These are phyloP conservation scores for Cystofilobasidium capitatum DNA, from an alignment of 768 basidiomycete species.

Conservation along the genomic window DNA sequence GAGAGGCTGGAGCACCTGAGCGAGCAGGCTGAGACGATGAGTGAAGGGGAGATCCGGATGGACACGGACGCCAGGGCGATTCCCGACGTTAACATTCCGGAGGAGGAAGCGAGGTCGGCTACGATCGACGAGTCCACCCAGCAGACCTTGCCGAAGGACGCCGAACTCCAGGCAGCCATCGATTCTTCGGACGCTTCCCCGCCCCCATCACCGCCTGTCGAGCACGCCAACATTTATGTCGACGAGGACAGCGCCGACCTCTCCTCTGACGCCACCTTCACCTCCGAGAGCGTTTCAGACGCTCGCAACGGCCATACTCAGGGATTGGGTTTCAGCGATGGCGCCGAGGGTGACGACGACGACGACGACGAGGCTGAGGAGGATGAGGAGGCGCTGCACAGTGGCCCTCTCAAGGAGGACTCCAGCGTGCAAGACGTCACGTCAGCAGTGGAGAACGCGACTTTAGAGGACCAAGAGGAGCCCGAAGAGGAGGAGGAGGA, in stretches of 20 bases:
- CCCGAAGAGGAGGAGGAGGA: slow-evolving; percentile 41
- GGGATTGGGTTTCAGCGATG: too few species aligned
- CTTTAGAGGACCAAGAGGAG: slow-evolving; percentile 42
- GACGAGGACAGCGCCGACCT: not conserved
- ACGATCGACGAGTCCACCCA: not conserved
- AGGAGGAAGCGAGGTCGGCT: not conserved
- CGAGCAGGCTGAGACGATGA: not conserved
- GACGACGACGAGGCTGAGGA: slow-evolving; percentile 48
- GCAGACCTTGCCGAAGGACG: not conserved
- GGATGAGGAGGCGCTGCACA: slow-evolving; percentile 13
- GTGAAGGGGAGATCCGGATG: not conserved
- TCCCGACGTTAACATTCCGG: not conserved
- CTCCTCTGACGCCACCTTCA: not conserved
- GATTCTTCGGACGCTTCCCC: not conserved
- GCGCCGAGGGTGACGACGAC: not conserved
- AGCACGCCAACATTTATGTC: not conserved
- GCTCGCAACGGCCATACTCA: too few species aligned
- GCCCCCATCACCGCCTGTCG: not conserved
- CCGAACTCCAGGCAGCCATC: not conserved
- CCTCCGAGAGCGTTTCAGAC: not conserved
- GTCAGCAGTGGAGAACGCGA: slow-evolving; percentile 19
- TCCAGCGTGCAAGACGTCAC: not conserved
- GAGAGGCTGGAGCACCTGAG: not conserved
- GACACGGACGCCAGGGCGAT: not conserved
- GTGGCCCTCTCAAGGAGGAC: not conserved